Evolutionary conservation across 148 eudicot species (phyloP).

Genomic region (Rhododendron williamsianum): DNA sequence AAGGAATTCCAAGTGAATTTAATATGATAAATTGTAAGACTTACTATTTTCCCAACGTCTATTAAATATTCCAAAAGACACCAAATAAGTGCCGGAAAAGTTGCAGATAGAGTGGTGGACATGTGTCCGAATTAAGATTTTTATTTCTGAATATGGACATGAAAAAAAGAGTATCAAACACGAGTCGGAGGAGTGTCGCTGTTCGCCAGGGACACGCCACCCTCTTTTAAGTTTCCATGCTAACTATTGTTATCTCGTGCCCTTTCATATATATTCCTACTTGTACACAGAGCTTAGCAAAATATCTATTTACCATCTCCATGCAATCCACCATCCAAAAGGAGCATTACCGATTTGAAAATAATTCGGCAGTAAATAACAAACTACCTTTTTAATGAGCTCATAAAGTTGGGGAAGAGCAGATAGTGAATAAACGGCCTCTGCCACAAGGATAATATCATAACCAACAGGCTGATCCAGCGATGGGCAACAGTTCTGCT

Average conservation of each 20-base stretch:
- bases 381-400: constrained; percentile 59
- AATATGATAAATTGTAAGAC: too few relatives aligned
- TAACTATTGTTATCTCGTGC: background rate
- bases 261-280: background rate
- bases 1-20: too few relatives aligned
- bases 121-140: background rate
- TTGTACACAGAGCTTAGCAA: background rate
- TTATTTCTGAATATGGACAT: background rate
- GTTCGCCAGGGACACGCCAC: background rate
- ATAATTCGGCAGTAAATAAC: background rate
- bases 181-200: background rate
- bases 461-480: background rate
- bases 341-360: background rate
- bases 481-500: constrained; percentile 8
- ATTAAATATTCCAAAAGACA: background rate
- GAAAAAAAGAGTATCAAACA: background rate
- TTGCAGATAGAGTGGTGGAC: background rate
- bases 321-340: background rate
- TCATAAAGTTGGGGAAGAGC: constrained; percentile 56
- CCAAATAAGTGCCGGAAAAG: background rate
- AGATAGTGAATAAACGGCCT: constrained; percentile 86
- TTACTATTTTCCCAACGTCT: too few relatives aligned
- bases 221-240: background rate
- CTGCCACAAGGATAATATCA: background rate
- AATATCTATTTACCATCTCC: background rate